Conservation (phyloP, 2,329 filamentous ascomycete genomes). For the Ceratocystis papillata region DNA sequence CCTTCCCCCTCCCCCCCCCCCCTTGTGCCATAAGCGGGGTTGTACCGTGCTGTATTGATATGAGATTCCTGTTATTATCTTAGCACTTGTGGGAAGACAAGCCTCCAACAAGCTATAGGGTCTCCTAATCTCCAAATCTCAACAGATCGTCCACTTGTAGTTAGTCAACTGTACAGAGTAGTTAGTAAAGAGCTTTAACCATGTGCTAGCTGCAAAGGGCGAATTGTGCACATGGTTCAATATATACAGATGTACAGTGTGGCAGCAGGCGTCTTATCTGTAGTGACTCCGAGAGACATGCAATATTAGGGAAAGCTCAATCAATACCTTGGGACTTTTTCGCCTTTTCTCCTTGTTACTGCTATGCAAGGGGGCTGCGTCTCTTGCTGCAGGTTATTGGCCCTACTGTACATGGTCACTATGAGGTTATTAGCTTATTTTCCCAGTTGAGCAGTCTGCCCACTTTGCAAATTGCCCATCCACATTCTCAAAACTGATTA, state of each 20-base stretch:
- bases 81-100: background rate
- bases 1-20: no score
- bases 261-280: no score
- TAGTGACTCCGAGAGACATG: no score
- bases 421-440: no score
- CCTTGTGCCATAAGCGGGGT: background rate
- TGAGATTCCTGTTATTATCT: conserved; percentile 2
- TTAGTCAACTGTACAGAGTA: background rate
- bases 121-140: conserved; percentile 1
- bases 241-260: no score
- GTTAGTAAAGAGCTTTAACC: background rate
- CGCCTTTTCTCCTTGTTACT: background rate
- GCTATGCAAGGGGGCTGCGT: background rate
- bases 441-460: no score
- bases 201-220: no score
- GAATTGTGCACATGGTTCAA: no score
- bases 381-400: background rate
- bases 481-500: background rate
- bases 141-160: background rate
- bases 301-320: no score
- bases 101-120: background rate
- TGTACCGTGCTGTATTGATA: background rate
- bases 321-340: background rate
- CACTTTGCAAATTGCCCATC: no score
- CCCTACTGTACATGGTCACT: background rate